Percentiles rank a stretch among this genome's conserved stretches.
Conservation (phyloP, 805 yeast genomes). For the Hanseniaspora lachancei region DNA sequence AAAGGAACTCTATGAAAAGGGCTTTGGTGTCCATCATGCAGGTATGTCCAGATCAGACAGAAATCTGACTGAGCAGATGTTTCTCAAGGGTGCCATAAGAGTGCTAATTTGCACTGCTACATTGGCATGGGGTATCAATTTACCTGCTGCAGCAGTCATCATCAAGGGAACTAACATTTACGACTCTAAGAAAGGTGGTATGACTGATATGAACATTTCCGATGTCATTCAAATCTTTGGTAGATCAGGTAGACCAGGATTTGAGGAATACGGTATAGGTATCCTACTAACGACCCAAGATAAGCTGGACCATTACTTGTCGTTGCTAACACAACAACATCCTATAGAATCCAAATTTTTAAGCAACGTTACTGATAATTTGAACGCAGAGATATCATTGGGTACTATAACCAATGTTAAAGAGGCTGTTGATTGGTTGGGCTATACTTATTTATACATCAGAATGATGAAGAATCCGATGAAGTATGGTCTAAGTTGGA, state of each 20-base stretch:
- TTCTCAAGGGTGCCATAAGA: constrained; percentile 68
- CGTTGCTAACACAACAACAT: constrained; percentile 81
- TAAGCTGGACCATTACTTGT: constrained; percentile 72
- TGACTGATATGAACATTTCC: constrained; percentile 81
- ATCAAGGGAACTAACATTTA: constrained; percentile 94
- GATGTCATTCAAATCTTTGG: constrained; percentile 98
- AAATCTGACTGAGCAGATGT: constrained; percentile 77
- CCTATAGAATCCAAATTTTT: constrained; percentile 83
- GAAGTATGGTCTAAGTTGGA: constrained; percentile 82
- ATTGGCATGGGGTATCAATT: constrained; percentile 97
- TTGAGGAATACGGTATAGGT: constrained; percentile 85
- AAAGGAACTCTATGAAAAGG: constrained; percentile 62
- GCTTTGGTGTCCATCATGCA: constrained; percentile 94
- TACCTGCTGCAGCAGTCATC: constrained; percentile 95
- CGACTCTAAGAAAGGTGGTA: constrained; percentile 90
- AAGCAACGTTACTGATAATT: constrained; percentile 71
- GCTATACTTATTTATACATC: constrained; percentile 86
- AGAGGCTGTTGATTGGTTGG: constrained; percentile 95
- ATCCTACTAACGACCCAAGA: constrained; percentile 74
- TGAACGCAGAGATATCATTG: constrained; percentile 89
- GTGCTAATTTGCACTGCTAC: constrained; percentile 95
- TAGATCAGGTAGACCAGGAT: constrained; percentile 98
- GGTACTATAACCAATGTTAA: constrained; percentile 92
- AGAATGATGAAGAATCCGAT: constrained; percentile 91
- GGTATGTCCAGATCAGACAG: constrained; percentile 90